phyloP scores from a whole-genome alignment of 2,329 filamentous ascomycete genomes.

The Dothistroma septosporum region DNA sequence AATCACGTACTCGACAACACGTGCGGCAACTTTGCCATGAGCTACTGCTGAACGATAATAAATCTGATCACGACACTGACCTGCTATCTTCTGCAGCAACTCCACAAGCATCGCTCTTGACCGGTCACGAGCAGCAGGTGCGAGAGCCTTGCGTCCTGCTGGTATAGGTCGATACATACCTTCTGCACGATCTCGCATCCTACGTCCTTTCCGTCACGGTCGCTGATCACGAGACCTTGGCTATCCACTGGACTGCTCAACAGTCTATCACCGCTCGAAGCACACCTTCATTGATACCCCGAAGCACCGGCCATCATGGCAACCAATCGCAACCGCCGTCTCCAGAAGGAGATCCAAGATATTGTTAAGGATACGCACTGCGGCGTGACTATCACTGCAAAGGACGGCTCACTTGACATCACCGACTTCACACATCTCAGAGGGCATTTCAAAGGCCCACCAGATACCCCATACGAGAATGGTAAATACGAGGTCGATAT shows the following conservation, averaged over 20 bases:
- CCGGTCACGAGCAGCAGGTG: not conserved
- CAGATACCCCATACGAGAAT: conserved; percentile 88
- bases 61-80: not conserved
- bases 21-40: not conserved
- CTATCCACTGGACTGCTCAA: not conserved
- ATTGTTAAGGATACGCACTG: conserved; percentile 71
- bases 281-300: not conserved
- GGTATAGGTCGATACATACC: not conserved
- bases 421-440: conserved; percentile 76
- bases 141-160: not conserved
- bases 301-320: conserved; percentile 37
- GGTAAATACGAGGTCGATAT: conserved; percentile 81
- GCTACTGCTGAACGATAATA: not conserved
- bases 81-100: not conserved
- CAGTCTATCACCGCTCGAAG: not conserved
- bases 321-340: conserved; percentile 56
- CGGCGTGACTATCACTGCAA: conserved; percentile 60
- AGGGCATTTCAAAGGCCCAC: conserved; percentile 79
- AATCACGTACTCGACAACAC: not conserved
- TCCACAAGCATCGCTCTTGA: not conserved
- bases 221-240: not conserved
- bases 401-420: conserved; percentile 48
- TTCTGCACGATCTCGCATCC: not conserved
- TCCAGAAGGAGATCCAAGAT: conserved; percentile 73
- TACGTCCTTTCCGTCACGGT: not conserved